These are phyloP conservation scores for Scutellaria minor DNA, from an alignment of 257 asterid species.

Conservation along the genomic window DNA sequence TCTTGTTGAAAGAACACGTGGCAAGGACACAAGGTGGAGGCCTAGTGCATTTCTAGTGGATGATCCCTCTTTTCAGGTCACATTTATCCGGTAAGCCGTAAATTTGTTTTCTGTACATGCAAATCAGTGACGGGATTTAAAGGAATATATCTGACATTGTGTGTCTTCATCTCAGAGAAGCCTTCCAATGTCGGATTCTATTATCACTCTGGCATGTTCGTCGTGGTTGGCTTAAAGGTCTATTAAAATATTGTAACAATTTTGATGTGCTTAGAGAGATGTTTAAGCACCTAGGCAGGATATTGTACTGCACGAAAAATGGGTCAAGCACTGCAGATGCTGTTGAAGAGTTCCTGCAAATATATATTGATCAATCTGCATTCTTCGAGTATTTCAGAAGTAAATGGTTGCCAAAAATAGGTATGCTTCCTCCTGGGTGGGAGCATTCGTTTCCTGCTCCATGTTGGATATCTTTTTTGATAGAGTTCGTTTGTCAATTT, in stretches of 20 bases:
- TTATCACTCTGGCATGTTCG: conserved; percentile 60
- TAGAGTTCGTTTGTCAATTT: conserved; percentile 2
- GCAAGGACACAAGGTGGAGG: conserved; percentile 53
- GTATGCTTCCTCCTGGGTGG: conserved; percentile 23
- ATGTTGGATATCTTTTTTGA: background rate
- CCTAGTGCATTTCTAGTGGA: conserved; percentile 53
- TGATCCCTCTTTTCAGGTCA: conserved; percentile 46
- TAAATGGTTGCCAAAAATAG: conserved; percentile 52
- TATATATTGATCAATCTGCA: conserved; percentile 52
- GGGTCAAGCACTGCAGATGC: conserved; percentile 43
- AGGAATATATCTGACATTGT: conserved; percentile 6
- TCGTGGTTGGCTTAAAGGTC: conserved; percentile 52
- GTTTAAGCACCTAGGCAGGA: conserved; percentile 57
- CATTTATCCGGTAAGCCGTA: conserved; percentile 41
- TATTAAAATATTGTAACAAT: conserved; percentile 47
- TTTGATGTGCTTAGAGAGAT: conserved; percentile 54
- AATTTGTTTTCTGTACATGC: conserved; percentile 8
- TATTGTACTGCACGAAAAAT: conserved; percentile 53
- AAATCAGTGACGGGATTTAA: background rate
- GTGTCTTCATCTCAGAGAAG: conserved; percentile 41
- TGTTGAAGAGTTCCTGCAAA: conserved; percentile 52
- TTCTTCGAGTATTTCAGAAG: conserved; percentile 47
- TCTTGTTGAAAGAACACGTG: conserved; percentile 46
- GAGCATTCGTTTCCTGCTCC: background rate
- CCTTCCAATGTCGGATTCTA: conserved; percentile 51